A percentile compares a stretch with the other conserved stretches of the same genome.
Evolutionary conservation across 129 eudicot genomes (phyloP).

Genomic region (Oenanthe sinensis): DNA sequence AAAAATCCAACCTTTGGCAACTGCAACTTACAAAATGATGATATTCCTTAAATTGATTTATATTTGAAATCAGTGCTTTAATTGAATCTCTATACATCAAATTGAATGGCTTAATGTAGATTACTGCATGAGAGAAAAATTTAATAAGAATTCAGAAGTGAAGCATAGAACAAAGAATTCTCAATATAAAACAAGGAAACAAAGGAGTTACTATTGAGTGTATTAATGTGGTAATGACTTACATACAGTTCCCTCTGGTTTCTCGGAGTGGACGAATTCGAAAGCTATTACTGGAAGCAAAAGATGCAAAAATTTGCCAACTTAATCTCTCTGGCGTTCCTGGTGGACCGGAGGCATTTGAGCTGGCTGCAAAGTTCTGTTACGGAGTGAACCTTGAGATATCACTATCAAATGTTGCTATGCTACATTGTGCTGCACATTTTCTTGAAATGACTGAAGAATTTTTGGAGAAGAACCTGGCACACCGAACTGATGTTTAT

Average conservation of each 20-base stretch:
- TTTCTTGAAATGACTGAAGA: conserved; percentile 96
- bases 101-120: background rate
- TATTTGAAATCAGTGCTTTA: background rate
- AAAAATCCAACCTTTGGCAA: too few relatives aligned
- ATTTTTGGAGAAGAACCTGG: conserved; percentile 67
- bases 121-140: background rate
- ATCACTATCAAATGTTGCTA: conserved; percentile 67
- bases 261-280: conserved; percentile 89
- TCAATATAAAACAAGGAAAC: background rate
- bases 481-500: conserved; percentile 43
- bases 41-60: background rate
- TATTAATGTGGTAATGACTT: background rate
- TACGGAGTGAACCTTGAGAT: conserved; percentile 73
- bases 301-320: conserved; percentile 55
- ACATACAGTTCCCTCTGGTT: conserved; percentile 77
- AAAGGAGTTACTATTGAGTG: background rate
- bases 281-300: conserved; percentile 59
- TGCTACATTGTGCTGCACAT: conserved; percentile 61
- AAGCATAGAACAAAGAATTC: background rate
- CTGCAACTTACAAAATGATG: too few relatives aligned
- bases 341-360: conserved; percentile 90
- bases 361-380: conserved; percentile 84
- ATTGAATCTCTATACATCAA: background rate
- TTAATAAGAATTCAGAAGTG: background rate
- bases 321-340: conserved; percentile 60